Conservation (phyloP, 2,329 filamentous ascomycete genomes). For the Talaromyces funiculosus region DNA sequence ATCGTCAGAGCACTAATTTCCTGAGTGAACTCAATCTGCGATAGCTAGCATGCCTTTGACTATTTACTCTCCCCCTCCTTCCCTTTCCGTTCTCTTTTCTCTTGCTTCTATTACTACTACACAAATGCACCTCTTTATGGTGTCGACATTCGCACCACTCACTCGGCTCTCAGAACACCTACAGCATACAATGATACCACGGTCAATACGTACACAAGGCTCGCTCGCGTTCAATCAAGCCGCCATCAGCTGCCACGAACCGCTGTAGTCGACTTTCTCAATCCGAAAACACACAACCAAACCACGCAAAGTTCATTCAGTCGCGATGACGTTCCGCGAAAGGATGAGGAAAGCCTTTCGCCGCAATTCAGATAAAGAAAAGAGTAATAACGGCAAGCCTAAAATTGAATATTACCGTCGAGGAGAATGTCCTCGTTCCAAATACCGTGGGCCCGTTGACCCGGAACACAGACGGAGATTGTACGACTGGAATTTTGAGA, state of each 20-base stretch:
- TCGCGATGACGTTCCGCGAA: slow-evolving; percentile 34
- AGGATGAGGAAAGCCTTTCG: slow-evolving; percentile 34
- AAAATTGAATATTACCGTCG: slow-evolving; percentile 46
- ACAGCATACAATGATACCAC: slow-evolving; percentile 12
- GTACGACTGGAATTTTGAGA: slow-evolving; percentile 41
- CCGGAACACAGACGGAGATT: slow-evolving; percentile 40
- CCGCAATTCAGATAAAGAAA: slow-evolving; percentile 19
- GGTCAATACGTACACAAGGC: slow-evolving; percentile 1
- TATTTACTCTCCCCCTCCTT: slow-evolving; percentile 2
- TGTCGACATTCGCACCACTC: background rate
- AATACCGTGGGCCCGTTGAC: slow-evolving; percentile 46
- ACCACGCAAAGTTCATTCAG: background rate
- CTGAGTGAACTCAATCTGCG: background rate
- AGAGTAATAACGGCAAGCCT: slow-evolving; percentile 28
- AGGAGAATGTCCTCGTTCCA: slow-evolving; percentile 43
- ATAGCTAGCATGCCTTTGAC: background rate
- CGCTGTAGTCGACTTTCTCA: background rate
- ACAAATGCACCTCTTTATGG: background rate
- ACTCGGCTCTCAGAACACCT: background rate
- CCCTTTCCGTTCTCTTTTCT: background rate
- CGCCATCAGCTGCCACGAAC: background rate
- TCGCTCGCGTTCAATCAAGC: slow-evolving; percentile 6
- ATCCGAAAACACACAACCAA: background rate
- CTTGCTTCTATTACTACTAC: background rate
- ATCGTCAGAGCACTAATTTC: background rate